Conservation (phyloP, 2,329 filamentous ascomycete genomes). For the Ilyonectria sp. region DNA sequence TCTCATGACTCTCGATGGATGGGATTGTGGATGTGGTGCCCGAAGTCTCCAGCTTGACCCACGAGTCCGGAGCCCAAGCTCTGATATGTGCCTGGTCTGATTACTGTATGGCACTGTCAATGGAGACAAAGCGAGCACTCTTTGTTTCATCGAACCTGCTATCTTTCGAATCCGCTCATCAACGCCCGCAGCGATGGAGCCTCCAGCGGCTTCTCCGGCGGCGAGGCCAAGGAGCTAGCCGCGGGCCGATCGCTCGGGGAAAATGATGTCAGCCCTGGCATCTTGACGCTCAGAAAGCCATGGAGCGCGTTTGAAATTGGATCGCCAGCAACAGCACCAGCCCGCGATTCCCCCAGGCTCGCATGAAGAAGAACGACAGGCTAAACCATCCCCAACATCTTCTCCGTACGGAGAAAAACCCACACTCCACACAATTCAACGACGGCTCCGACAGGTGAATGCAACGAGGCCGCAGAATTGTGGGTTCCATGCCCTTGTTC, state of each 20-base stretch:
- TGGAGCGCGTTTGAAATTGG: not conserved
- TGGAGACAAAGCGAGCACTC: not conserved
- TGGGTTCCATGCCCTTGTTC: constrained; percentile 20
- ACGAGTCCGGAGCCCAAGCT: not conserved
- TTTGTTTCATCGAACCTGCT: not conserved
- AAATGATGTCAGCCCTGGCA: not conserved
- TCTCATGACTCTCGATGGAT: constrained; percentile 15
- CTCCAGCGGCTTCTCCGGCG: not conserved
- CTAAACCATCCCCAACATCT: constrained; percentile 9
- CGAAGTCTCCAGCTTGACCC: not conserved
- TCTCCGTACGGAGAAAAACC: constrained; percentile 4
- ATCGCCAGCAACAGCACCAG: not conserved
- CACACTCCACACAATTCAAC: constrained; percentile 7
- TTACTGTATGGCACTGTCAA: not conserved
- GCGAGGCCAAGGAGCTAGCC: not conserved
- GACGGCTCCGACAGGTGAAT: constrained; percentile 21
- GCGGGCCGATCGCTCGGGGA: not conserved
- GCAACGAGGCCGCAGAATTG: constrained; percentile 26
- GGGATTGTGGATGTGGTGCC: not conserved
- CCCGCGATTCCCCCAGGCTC: not conserved
- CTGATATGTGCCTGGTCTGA: not conserved
- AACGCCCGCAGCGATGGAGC: not conserved
- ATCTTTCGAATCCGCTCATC: not conserved
- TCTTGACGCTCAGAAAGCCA: not conserved
- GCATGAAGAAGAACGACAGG: not conserved